Evolutionary conservation across 2,329 filamentous ascomycete species (phyloP), one percentile per base, ranked within the genome.

Genomic region (Simplicillium sp.): DNA sequence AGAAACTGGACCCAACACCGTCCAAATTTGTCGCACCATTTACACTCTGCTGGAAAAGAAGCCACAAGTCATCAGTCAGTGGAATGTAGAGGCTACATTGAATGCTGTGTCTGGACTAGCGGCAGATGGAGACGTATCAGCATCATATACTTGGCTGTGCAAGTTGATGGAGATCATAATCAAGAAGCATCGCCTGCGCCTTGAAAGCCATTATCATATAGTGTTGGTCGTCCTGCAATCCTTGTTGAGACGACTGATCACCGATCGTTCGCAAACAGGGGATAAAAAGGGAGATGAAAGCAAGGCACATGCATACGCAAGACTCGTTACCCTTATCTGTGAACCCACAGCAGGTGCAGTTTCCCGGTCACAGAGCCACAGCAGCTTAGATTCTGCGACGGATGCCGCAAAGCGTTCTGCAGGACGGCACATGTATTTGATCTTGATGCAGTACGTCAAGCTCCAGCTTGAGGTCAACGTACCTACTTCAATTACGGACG

Each of bases 201-300:
- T 82, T 2, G 71, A 80, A 49, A 77, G 76, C 2, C 77, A 78
- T 46, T 76, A 77, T 49, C 77, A 80, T 50, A 59, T 81, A 35
- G 62, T 81, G 5, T 58, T 79, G 36, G 58, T 67, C 29, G 59
- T 67, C 3, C 59, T 82, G 43, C 72, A 79, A 49, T 59, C 68
- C 3, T 69, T 82, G n/a, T 65, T 82, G 29, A 60, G 61, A 16
- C 65, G 66, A 29, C 66, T 82, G 14, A 61, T 80, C 29, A 50
- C 60, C 2, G 48, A 48, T n/a, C 53, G 58, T 42, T 20, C 45
- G 48, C 34, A 43, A 44, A 34, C 45, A 13, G 16, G 45, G 35
- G 47, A 50, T 34, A 37, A 50, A 45, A 39, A 57, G 46, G 29
- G 58, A 46, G 61, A 68, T 3, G 55, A 58, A 42, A 49, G 60